These are phyloP conservation scores for Ceratocystis harringtonii DNA, from an alignment of 2,329 filamentous ascomycete genomes.

Conservation along the genomic window DNA sequence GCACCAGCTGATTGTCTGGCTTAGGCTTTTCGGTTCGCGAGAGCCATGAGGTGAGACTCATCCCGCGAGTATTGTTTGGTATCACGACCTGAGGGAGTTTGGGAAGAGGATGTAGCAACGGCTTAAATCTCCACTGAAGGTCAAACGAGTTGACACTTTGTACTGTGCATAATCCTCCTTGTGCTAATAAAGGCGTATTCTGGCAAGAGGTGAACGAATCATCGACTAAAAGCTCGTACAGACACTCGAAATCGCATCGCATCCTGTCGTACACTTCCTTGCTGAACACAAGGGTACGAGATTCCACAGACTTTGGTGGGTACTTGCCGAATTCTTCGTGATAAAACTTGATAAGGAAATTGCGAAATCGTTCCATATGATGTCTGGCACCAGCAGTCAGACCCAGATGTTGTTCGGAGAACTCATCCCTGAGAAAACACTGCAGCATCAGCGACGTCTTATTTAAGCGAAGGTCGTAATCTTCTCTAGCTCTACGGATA, in stretches of 20 bases:
- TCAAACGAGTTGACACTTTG: conserved; percentile 57
- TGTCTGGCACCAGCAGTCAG: conserved; percentile 43
- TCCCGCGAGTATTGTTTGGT: conserved; percentile 19
- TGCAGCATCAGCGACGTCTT: conserved; percentile 43
- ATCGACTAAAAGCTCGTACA: conserved; percentile 61
- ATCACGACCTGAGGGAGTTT: conserved; percentile 39
- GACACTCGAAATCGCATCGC: conserved; percentile 51
- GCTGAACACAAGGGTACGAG: conserved; percentile 38
- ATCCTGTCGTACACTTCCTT: conserved; percentile 40
- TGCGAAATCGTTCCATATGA: conserved; percentile 59
- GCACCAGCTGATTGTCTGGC: conserved; percentile 34
- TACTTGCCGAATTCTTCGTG: conserved; percentile 54
- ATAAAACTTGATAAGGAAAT: conserved; percentile 53
- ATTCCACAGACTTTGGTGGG: conserved; percentile 40
- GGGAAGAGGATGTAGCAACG: conserved; percentile 52
- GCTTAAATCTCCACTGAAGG: conserved; percentile 38
- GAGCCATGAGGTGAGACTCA: conserved; percentile 30
- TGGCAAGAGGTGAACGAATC: conserved; percentile 35
- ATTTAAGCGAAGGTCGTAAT: conserved; percentile 49
- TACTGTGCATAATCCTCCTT: conserved; percentile 54
- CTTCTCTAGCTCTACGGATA: conserved; percentile 44
- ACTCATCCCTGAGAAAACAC: conserved; percentile 56
- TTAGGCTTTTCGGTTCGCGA: conserved; percentile 29
- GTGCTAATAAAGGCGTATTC: conserved; percentile 37
- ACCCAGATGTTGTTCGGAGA: conserved; percentile 51